Conservation (phyloP, 345 rosid genomes). For the Moringa oleifera region DNA sequence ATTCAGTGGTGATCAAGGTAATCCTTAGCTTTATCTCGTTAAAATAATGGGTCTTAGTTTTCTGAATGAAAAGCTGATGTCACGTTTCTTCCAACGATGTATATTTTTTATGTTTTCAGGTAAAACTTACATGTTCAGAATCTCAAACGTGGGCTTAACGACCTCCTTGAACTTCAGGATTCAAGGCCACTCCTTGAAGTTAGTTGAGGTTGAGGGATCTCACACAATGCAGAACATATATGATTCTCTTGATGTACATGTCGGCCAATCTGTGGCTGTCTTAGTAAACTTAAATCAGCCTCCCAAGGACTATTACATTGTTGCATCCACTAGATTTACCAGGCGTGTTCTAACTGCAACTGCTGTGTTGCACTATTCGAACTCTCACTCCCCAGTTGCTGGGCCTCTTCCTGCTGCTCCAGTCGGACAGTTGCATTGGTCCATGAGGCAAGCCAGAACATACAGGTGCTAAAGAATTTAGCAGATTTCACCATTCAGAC, state of each 20-base stretch:
- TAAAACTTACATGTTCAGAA: slow-evolving; percentile 76
- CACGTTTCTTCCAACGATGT: neutral
- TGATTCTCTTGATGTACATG: slow-evolving; percentile 82
- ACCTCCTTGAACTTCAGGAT: slow-evolving; percentile 77
- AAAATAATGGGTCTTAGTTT: neutral
- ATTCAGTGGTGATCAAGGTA: slow-evolving; percentile 64
- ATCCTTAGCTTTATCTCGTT: neutral
- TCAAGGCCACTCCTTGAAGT: slow-evolving; percentile 70
- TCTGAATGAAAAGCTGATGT: neutral
- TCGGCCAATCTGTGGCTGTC: slow-evolving; percentile 80
- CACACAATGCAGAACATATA: slow-evolving; percentile 66
- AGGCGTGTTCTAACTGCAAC: slow-evolving; percentile 38
- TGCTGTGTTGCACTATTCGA: slow-evolving; percentile 61
- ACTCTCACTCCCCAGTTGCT: slow-evolving; percentile 51
- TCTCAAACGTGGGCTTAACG: slow-evolving; percentile 77
- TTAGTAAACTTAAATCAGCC: slow-evolving; percentile 66
- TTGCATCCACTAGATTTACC: slow-evolving; percentile 61
- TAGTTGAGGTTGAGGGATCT: slow-evolving; percentile 92
- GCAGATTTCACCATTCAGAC: neutral
- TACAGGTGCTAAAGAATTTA: slow-evolving; percentile 37
- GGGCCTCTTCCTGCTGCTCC: slow-evolving; percentile 67
- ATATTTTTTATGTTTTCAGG: slow-evolving; percentile 37
- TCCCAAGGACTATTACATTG: slow-evolving; percentile 78
- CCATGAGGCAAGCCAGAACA: slow-evolving; percentile 84
- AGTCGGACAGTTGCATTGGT: slow-evolving; percentile 43